phyloP scores from a whole-genome alignment of 345 rosid genomes.

The Gossypium bickii region DNA sequence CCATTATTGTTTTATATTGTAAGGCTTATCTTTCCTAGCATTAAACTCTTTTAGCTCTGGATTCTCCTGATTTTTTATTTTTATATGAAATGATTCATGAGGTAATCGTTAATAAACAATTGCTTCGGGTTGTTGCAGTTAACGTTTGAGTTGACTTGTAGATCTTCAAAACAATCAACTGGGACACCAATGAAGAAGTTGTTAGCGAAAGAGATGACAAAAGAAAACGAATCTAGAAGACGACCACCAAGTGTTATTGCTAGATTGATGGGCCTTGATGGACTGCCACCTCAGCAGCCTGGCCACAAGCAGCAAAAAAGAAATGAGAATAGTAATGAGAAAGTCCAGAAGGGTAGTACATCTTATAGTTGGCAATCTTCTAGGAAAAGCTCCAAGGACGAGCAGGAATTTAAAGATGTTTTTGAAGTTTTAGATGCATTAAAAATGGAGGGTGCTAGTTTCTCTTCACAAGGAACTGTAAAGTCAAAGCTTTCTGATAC shows the following conservation, averaged over 20 bases:
- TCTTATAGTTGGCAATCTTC: conserved; percentile 49
- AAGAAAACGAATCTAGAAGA: conserved; percentile 60
- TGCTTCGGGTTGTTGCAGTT: conserved; percentile 36
- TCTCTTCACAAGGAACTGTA: conserved; percentile 28
- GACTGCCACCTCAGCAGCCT: conserved; percentile 57
- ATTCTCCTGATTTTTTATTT: conserved; percentile 14
- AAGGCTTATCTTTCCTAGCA: not conserved
- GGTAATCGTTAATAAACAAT: conserved; percentile 10
- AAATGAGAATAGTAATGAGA: conserved; percentile 36
- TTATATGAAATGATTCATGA: not conserved
- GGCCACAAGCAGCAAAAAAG: conserved; percentile 43
- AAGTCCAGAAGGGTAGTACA: conserved; percentile 35
- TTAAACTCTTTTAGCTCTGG: not conserved
- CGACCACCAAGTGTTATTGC: conserved; percentile 83
- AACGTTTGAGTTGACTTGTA: conserved; percentile 37
- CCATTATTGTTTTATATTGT: not conserved
- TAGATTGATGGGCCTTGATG: conserved; percentile 94
- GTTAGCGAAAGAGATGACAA: conserved; percentile 76
- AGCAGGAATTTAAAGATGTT: conserved; percentile 93
- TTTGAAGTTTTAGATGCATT: conserved; percentile 75
- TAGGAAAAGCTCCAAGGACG: conserved; percentile 65
- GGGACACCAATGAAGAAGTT: conserved; percentile 67
- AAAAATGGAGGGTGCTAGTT: conserved; percentile 38
- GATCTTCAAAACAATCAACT: conserved; percentile 33
- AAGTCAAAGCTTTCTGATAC: conserved; percentile 45